phyloP scores from a whole-genome alignment of 306 rosid genomes.

The Morella rubra region DNA sequence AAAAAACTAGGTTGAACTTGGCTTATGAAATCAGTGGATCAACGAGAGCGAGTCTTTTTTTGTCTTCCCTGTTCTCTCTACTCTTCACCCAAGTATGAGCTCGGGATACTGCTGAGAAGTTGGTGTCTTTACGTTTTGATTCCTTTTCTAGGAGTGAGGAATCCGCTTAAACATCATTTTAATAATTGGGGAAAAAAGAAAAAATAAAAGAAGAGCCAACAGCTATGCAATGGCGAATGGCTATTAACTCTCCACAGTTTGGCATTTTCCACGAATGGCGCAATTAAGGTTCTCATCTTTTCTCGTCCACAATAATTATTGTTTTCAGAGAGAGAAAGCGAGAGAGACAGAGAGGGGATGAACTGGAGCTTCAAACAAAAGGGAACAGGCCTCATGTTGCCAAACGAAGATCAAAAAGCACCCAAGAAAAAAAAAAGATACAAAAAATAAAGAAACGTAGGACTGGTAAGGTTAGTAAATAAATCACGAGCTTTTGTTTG shows the following conservation, averaged over 20 bases:
- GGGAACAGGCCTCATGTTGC: not conserved
- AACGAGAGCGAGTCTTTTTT: not conserved
- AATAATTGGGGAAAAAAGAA: not conserved
- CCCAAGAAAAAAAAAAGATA: not conserved
- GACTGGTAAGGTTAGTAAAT: not conserved
- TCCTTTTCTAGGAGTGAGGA: too few relatives aligned
- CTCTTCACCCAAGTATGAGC: not conserved
- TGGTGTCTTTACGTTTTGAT: too few relatives aligned
- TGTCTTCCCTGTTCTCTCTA: too few relatives aligned
- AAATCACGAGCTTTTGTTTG: constrained; percentile 11
- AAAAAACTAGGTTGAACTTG: not conserved
- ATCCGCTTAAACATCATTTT: too few relatives aligned
- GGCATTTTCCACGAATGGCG: not conserved
- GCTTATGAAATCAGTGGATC: not conserved
- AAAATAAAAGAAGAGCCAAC: not conserved
- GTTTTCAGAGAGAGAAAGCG: not conserved
- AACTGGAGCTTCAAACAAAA: not conserved
- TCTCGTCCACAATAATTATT: not conserved
- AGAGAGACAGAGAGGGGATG: constrained; percentile 1
- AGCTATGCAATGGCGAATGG: not conserved
- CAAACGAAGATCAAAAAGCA: not conserved
- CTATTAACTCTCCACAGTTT: not conserved
- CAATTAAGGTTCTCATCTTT: not conserved
- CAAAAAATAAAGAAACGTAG: not conserved
- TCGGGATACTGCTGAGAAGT: too few relatives aligned